phyloP scores from a whole-genome alignment of 306 rosid species.

The Mimosa bimucronata region DNA sequence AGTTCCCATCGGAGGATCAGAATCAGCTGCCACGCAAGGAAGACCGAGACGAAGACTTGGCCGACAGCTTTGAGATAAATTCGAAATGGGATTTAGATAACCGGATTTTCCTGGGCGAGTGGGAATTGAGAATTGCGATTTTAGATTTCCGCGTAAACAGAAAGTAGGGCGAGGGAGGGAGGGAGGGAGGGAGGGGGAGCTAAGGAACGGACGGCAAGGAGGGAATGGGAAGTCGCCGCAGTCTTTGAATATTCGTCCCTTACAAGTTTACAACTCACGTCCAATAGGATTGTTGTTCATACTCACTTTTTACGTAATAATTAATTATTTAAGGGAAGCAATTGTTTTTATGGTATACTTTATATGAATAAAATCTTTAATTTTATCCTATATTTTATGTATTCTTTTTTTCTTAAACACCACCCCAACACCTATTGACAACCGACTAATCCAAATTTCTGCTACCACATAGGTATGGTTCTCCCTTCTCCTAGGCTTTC shows the following conservation, averaged over 20 bases:
- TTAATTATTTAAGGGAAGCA: not conserved
- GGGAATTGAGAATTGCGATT: not conserved
- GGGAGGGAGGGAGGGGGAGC: no score
- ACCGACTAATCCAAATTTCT: no score
- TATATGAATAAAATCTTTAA: not conserved
- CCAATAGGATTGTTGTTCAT: not conserved
- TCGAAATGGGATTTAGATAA: conserved; percentile 6
- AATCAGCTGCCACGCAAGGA: not conserved
- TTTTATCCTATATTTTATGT: no score
- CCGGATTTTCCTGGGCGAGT: not conserved
- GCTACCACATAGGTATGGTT: no score
- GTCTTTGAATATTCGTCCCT: not conserved
- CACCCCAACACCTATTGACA: no score
- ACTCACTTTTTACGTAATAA: not conserved
- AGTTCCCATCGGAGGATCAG: conserved; percentile 71
- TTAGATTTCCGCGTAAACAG: conserved; percentile 25
- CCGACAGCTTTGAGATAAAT: not conserved
- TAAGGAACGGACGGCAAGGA: not conserved
- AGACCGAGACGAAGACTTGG: not conserved
- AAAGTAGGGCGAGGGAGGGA: not conserved
- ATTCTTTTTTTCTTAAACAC: no score
- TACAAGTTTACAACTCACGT: not conserved
- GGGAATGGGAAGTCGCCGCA: conserved; percentile 6
- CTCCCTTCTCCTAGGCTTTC: no score
- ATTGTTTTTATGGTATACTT: not conserved